Conservation (phyloP, 495 filamentous ascomycete genomes). For the Penicillium nucicola region DNA sequence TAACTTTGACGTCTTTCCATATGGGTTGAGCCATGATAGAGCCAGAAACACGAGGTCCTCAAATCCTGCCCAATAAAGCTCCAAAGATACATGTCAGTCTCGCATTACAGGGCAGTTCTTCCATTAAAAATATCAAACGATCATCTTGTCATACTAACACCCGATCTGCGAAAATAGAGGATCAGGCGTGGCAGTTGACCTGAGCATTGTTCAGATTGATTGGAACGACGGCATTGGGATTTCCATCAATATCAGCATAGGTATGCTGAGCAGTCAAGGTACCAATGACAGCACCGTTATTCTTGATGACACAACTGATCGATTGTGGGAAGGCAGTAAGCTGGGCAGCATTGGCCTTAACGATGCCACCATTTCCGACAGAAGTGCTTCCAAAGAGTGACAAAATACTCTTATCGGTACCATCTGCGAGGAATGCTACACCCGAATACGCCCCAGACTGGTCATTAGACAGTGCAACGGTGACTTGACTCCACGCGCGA, state of each 20-base stretch:
- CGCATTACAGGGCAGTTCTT: no score
- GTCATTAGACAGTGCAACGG: constrained; percentile 24
- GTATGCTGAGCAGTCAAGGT: constrained; percentile 18
- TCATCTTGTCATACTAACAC: no score
- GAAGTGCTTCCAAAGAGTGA: constrained; percentile 19
- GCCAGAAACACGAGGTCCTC: no score
- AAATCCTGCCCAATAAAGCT: no score
- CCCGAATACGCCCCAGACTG: constrained; percentile 18
- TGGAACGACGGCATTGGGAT: constrained; percentile 9
- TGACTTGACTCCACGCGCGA: constrained; percentile 7
- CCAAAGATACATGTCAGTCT: no score
- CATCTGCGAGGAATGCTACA: constrained; percentile 14
- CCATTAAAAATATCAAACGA: no score
- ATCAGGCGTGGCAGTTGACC: constrained; percentile 32
- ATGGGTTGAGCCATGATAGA: no score
- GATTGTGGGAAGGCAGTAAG: constrained; percentile 14
- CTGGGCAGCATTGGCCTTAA: constrained; percentile 18
- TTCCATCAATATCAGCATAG: constrained; percentile 21
- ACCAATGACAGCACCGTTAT: constrained; percentile 8
- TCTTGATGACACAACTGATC: constrained; percentile 16
- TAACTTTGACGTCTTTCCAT: no score
- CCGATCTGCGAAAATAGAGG: no score
- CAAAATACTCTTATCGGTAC: constrained; percentile 5
- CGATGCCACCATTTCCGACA: constrained; percentile 13
- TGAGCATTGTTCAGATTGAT: constrained; percentile 13